phyloP scores from a whole-genome alignment of 768 basidiomycete genomes.

The Termitomyces sp. region DNA sequence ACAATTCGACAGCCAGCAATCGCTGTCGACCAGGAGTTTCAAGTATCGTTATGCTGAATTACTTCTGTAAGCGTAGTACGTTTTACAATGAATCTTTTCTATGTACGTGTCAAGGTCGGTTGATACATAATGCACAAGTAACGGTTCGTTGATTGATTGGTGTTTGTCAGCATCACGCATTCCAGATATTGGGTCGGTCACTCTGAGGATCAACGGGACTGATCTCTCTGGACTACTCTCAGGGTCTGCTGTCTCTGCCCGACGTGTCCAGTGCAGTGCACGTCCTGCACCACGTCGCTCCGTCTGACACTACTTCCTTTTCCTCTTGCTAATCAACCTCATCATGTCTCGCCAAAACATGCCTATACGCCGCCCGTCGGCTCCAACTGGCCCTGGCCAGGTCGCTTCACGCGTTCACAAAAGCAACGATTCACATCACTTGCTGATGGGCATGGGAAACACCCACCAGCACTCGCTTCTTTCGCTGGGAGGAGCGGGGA shows the following conservation, averaged over 20 bases:
- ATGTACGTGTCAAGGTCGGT: neutral
- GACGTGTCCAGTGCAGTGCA: constrained; percentile 10
- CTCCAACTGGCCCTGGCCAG: constrained; percentile 36
- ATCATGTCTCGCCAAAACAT: constrained; percentile 28
- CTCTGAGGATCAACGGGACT: constrained; percentile 18
- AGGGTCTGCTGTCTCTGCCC: constrained; percentile 9
- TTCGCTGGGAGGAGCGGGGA: constrained; percentile 32
- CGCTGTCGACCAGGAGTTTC: neutral
- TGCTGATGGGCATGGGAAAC: constrained; percentile 15
- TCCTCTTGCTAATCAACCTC: neutral
- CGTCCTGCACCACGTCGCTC: neutral
- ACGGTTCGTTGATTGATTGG: constrained; percentile 4
- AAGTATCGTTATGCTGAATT: neutral
- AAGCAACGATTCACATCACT: constrained; percentile 58
- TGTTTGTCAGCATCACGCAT: constrained; percentile 21
- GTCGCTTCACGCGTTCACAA: constrained; percentile 27
- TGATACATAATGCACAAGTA: neutral
- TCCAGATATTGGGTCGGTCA: constrained; percentile 12
- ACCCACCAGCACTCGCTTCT: constrained; percentile 27
- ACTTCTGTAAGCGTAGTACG: neutral
- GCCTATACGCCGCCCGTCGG: constrained; percentile 53
- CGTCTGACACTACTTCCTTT: constrained; percentile 1
- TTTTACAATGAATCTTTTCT: neutral
- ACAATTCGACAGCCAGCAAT: neutral
- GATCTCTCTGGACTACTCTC: constrained; percentile 16